Percentiles rank a stretch among this genome's conserved stretches.
phyloP scores from a whole-genome alignment of 768 basidiomycete species.

The Serendipita indica region DNA sequence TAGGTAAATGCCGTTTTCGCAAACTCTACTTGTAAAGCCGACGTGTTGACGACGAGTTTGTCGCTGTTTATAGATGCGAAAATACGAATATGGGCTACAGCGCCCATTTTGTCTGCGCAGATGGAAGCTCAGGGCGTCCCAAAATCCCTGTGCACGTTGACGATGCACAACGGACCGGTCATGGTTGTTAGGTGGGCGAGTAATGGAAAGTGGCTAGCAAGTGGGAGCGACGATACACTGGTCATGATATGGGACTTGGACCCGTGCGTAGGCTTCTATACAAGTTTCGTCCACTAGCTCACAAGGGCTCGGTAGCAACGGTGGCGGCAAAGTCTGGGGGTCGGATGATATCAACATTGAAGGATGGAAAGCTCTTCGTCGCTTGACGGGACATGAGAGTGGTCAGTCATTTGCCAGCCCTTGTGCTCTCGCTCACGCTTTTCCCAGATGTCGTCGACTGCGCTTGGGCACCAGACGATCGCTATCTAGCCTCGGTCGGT shows the following conservation, averaged over 20 bases:
- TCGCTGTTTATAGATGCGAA: slow-evolving; percentile 61
- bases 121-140: slow-evolving; percentile 53
- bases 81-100: slow-evolving; percentile 94
- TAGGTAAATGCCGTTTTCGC: slow-evolving; percentile 25
- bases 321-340: slow-evolving; percentile 82
- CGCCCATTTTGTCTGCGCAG: slow-evolving; percentile 71
- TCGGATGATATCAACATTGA: slow-evolving; percentile 93
- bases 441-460: slow-evolving; percentile 78
- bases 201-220: slow-evolving; percentile 85
- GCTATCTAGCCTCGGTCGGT: slow-evolving; percentile 86
- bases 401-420: slow-evolving; percentile 35
- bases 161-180: slow-evolving; percentile 89
- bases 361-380: slow-evolving; percentile 88
- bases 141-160: slow-evolving; percentile 78
- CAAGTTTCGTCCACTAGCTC: not conserved
- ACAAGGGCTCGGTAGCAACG: slow-evolving; percentile 31
- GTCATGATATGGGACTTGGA: slow-evolving; percentile 97
- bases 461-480: slow-evolving; percentile 87
- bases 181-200: slow-evolving; percentile 86
- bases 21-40: not conserved
- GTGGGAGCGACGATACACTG: slow-evolving; percentile 90
- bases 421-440: slow-evolving; percentile 11
- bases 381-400: slow-evolving; percentile 87
- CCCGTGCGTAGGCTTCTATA: slow-evolving; percentile 47
- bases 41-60: not conserved